Base-by-base conservation (phyloP, 768 basidiomycete species). In the Strobilomyces confusus region DNA sequence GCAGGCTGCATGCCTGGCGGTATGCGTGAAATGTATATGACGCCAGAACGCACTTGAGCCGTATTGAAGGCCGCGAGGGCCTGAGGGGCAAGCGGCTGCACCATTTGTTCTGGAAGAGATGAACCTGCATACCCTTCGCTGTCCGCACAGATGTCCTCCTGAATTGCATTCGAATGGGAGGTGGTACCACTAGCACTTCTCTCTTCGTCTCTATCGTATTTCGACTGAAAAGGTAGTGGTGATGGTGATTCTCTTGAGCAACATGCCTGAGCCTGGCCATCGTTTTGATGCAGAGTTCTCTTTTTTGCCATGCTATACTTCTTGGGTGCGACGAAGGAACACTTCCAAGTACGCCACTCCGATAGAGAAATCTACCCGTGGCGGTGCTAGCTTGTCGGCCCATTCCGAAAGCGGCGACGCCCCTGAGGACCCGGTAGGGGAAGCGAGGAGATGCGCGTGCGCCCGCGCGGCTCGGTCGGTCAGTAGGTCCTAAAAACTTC, bases 1-100 rank as follows among this genome's bases (percentile, higher is more conserved):
- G 89, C 80, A 26, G 97, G 97, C 20, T 88, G 91, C 97, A 99
- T 98, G 2, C 94, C 95, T 14, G 97, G 97, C 3, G 97, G 97
- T 63, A 98, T 88, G 30, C 97, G 80, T 15, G 94, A 97, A 40
- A 99, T 92, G 70, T 98, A 99, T 45, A 98, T 74, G 48, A 98
- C 84, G 0, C 95, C 95, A 19, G 93, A 83, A 37, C 78, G 77
- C 30, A 87, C 81, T 64, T 89, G 87, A 2, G 81, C 82, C 29
- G 80, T 80, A 61, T 86, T 82, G 72, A 86, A 93, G 19, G 79
- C 82, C 41, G 83, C 86, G 44, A 93, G 75, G 8, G 85, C 87
- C 67, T 90, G 87, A 7, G 79, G 75, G 3, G 85, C 88, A 45
- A 92, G 72, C 0, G 89, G 89, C 62, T 89, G 86, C 51, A 92